A percentile compares a stretch with the other conserved stretches of the same genome.
Evolutionary conservation across 2,329 filamentous ascomycete genomes (phyloP).

Genomic region (Neofusicoccum umdonicola): DNA sequence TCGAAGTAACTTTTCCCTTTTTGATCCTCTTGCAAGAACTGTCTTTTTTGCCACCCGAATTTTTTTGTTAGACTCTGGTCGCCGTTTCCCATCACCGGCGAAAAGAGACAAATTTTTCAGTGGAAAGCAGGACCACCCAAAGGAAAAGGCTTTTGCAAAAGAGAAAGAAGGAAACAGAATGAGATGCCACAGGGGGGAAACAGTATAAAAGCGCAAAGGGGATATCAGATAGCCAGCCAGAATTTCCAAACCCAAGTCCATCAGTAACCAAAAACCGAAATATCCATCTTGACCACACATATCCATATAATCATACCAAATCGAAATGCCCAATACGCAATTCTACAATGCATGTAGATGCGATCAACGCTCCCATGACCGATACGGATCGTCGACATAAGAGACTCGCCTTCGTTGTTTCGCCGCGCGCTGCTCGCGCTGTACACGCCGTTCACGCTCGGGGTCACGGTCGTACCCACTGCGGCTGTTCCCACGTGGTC

Average conservation of each 20-base stretch:
- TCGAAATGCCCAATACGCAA: background rate
- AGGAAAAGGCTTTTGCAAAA: background rate
- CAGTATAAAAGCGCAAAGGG: background rate
- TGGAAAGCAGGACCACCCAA: background rate
- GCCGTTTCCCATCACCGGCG: background rate
- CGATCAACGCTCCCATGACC: background rate
- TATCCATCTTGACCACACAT: background rate
- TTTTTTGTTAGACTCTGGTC: background rate
- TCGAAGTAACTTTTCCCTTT: conserved; percentile 3
- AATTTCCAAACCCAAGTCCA: background rate
- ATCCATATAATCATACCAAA: background rate
- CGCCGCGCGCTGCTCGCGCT: background rate
- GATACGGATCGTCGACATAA: background rate
- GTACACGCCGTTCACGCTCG: background rate
- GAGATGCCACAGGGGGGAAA: background rate
- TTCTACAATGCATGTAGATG: too few relatives aligned
- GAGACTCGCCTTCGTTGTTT: background rate
- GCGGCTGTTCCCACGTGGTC: background rate
- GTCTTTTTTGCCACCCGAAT: background rate
- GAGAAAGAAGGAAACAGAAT: background rate
- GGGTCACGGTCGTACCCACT: background rate
- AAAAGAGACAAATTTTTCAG: background rate
- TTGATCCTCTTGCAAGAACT: conserved; percentile 6
- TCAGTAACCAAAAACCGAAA: background rate
- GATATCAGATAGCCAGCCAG: conserved; percentile 12